Conservation (phyloP, 169 alveolate species). For the Plasmodium blacklocki region DNA sequence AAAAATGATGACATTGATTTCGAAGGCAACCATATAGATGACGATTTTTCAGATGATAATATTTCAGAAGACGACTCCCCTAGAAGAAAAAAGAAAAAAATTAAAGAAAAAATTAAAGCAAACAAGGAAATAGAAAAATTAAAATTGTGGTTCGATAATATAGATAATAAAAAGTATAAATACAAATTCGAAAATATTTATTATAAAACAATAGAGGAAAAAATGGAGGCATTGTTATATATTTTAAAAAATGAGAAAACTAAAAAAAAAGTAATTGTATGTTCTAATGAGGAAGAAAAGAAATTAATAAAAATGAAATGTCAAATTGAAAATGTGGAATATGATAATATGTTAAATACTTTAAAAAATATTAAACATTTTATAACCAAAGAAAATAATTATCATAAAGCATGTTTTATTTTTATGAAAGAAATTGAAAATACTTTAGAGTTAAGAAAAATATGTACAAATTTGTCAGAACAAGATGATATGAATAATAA, state of each 20-base stretch:
- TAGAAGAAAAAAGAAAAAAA: background rate
- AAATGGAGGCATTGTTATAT: conserved; percentile 22
- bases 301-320: conserved; percentile 57
- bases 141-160: background rate
- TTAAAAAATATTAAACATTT: conserved; percentile 53
- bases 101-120: conserved; percentile 30
- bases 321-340: conserved; percentile 33
- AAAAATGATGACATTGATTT: background rate
- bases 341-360: conserved; percentile 19
- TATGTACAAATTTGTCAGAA: conserved; percentile 33
- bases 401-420: conserved; percentile 10
- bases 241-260: conserved; percentile 33
- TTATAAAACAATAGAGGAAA: conserved; percentile 21
- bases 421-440: conserved; percentile 38
- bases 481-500: background rate
- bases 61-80: background rate
- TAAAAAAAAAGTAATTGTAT: conserved; percentile 38
- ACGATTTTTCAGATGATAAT: background rate
- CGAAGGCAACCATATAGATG: background rate
- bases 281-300: conserved; percentile 37
- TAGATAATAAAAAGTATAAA: conserved; percentile 3
- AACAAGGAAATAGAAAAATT: conserved; percentile 19
- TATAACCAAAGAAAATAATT: conserved; percentile 13
- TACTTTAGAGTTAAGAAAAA: conserved; percentile 44
- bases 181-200: conserved; percentile 35